Evolutionary conservation across 2,329 filamentous ascomycete genomes (phyloP), one percentile per base, ranked within the genome.

Genomic region (Colletotrichum lini): DNA sequence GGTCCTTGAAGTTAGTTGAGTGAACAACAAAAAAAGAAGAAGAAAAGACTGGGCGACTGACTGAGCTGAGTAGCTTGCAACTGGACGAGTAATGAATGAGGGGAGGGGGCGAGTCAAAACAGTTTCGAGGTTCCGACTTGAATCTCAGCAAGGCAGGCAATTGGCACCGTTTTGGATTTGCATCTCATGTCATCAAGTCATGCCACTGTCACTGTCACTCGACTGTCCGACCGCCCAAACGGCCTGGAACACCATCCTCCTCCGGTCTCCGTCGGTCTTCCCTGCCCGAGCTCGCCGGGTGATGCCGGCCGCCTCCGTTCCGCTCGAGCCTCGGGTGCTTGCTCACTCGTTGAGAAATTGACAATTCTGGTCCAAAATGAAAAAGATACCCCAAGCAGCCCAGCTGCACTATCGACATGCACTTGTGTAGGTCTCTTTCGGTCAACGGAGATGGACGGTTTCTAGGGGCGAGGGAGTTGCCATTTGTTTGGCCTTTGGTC

Each of bases 211-310:
- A 35, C 10, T 21, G 38, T 23, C 54, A 35, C 30, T 35, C 30
- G 30, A 35, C 30, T 35, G 1, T 35, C 30, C 30, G 30, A 10
- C 30, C 9, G 30, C 40, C 7, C 58, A 61, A 61, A 13, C 53
- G 30, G n/a, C 16, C 58, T 40, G 45, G 45, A 40, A 49, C 30
- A 6, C 54, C 45, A 49, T 50, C n/a, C 45, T 50, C 38, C 58
- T 47, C 13, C 23, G 23, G 21, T 21, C 58, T 47, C 44, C 44
- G n/a, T 12, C 47, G 58, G 45, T 23, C 8, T 50, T 49, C 45
- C 58, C 59, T 61, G 45, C 30, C 59, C 10, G 49, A 53, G 35
- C n/a, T 44, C 47, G 38, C 60, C 49, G 49, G 49, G 35, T 30
- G 38, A 53, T 63, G 38, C 60, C 49, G 49, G 47, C 38, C n/a